Base-by-base conservation (phyloP, 2,329 filamentous ascomycete genomes). In the Tolypocladium pustulatum region DNA sequence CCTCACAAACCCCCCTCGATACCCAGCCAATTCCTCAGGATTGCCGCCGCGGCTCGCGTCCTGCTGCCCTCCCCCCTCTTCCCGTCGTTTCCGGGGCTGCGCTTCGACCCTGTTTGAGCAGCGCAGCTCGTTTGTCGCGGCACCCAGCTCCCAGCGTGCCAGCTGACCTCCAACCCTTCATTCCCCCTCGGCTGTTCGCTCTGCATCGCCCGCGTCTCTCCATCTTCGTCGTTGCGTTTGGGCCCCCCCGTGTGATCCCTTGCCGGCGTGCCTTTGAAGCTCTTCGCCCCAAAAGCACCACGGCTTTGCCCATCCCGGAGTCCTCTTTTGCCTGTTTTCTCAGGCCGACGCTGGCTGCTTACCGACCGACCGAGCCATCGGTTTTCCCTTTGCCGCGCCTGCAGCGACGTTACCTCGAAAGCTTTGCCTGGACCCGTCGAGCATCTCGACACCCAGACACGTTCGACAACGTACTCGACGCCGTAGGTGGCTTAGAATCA, bases 41-140 rank as follows among this genome's bases (percentile, higher is more conserved):
- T 37, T 51, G 55, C 55, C 32, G 41, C 55, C 34, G 55, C 55
- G 25, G 51, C 32, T 34, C 27, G 49, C 30, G 30, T 52, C 27
- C 46, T 40, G n/a, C 40, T 58, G 40, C 52, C 27, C 30, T 27
- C 57, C 57, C n/a, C 43, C 43, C 34, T 37, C 32, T 36, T 10
- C 54, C 41, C 41, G 32, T 37, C 46, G 38, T 32, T 40, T 54
- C 37, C 53, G 54, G 38, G 54, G 46, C 54, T 59, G 52, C 52
- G 57, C 52, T 58, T 58, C 54, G 30, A 37, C 36, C 58, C 46
- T 51, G 56, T 32, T 46, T 38, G 54, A 56, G 27, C 36, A 54
- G 36, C 49, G 58, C 58, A 51, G 46, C 43, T 56, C 46, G 25
- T 59, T 30, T 30, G 54, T 53, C 41, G 54, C 43, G 43, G 57